Conservation (phyloP, 2,329 filamentous ascomycete genomes). For the Colletotrichum scovillei region DNA sequence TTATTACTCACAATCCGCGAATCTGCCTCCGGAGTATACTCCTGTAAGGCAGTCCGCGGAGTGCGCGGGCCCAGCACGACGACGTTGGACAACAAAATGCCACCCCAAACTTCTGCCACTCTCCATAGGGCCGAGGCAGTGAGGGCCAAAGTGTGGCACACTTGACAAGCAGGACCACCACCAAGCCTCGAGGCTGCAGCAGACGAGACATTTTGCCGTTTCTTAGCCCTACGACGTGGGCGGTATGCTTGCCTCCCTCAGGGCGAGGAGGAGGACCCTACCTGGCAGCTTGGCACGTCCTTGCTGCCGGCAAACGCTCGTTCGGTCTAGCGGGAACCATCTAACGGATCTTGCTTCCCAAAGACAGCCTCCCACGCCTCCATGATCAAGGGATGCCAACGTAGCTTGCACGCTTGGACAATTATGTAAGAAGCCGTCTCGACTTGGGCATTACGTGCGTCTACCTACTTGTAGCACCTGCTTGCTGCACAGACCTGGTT, state of each 20-base stretch:
- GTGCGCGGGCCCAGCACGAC: background rate
- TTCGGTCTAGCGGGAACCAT: slow-evolving; percentile 1
- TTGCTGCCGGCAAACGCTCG: slow-evolving; percentile 13
- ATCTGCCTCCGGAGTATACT: background rate
- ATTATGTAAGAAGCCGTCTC: background rate
- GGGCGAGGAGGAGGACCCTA: background rate
- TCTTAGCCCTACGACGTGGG: slow-evolving; percentile 19
- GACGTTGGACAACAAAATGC: background rate
- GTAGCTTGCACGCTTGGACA: background rate
- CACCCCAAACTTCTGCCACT: background rate
- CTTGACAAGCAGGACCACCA: background rate
- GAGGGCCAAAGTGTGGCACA: background rate
- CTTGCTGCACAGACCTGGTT: background rate
- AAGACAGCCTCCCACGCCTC: too few relatives aligned
- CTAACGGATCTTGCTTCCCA: background rate
- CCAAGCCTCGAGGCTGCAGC: slow-evolving; percentile 30
- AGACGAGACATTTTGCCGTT: slow-evolving; percentile 20
- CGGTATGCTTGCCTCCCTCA: background rate
- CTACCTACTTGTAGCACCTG: background rate
- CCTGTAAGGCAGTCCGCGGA: background rate
- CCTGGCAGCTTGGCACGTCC: slow-evolving; percentile 18
- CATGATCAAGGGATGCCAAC: background rate
- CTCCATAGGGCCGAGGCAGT: background rate
- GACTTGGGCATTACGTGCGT: background rate
- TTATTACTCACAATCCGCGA: background rate